A percentile compares a stretch with the other conserved stretches of the same genome.
Conservation (phyloP, 2,329 filamentous ascomycete species). For the Beauveria sp. region DNA sequence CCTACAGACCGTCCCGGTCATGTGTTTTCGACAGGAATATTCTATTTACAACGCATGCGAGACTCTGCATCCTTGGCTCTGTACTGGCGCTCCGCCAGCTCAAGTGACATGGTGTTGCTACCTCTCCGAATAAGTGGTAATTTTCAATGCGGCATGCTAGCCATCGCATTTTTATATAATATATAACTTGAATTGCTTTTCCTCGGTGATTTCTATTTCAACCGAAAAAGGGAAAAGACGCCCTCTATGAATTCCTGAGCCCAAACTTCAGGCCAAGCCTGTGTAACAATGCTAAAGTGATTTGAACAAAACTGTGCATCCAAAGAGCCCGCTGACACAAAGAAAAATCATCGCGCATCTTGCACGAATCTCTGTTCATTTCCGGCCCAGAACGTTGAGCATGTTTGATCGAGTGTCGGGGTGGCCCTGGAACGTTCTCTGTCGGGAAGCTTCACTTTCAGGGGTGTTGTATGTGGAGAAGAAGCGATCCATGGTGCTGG, state of each 20-base stretch:
- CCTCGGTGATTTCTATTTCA: not conserved
- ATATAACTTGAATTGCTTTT: too few relatives aligned
- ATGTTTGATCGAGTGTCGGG: slow-evolving; percentile 28
- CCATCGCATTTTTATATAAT: not conserved
- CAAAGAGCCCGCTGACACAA: not conserved
- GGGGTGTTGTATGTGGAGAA: slow-evolving; percentile 31
- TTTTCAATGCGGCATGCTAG: too few relatives aligned
- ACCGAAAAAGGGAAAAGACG: not conserved
- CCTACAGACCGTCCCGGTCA: too few relatives aligned
- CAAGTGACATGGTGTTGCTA: not conserved
- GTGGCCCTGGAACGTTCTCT: slow-evolving; percentile 25
- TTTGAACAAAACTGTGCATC: not conserved
- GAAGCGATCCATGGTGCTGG: slow-evolving; percentile 28
- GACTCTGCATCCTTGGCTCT: too few relatives aligned
- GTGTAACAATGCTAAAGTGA: not conserved
- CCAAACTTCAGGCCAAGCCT: not conserved
- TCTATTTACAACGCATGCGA: too few relatives aligned
- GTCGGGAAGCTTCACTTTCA: slow-evolving; percentile 27
- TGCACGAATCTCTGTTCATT: slow-evolving; percentile 10
- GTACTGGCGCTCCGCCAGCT: too few relatives aligned
- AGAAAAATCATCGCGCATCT: not conserved
- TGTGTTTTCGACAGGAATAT: too few relatives aligned
- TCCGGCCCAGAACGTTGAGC: slow-evolving; percentile 28
- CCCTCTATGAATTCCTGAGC: too few relatives aligned
- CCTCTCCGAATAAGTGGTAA: not conserved